Evolutionary conservation across 225 moss, liverwort and hornwort genomes (phyloP).

Genomic region (Bryum argenteum): DNA sequence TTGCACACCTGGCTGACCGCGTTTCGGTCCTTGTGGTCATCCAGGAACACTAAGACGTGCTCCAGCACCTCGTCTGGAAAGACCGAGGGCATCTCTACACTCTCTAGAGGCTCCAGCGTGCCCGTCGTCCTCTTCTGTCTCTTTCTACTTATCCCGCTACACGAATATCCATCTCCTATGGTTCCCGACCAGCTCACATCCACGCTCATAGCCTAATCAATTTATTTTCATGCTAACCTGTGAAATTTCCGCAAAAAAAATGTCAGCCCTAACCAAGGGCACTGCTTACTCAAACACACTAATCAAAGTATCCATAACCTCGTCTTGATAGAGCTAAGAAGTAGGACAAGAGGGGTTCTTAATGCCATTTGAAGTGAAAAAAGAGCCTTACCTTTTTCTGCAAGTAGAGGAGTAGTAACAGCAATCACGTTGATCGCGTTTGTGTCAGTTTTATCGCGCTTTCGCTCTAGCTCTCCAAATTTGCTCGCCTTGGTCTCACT

Average conservation of each 20-base stretch:
- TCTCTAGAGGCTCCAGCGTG: constrained; percentile 32
- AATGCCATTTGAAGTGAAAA: background rate
- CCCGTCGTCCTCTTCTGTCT: constrained; percentile 10
- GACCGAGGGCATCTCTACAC: constrained; percentile 92
- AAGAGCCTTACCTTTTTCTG: constrained; percentile 2
- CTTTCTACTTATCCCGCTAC: constrained; percentile 21
- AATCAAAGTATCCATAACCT: background rate
- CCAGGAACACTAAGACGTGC: constrained; percentile 85
- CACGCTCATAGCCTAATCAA: too few relatives aligned
- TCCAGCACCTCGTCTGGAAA: constrained; percentile 99
- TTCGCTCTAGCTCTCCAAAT: too few relatives aligned
- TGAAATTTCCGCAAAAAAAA: too few relatives aligned
- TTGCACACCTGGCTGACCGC: constrained; percentile 85
- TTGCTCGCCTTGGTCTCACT: background rate
- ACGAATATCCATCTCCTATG: too few relatives aligned
- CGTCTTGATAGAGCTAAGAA: too few relatives aligned
- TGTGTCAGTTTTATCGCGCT: background rate
- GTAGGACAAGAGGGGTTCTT: background rate
- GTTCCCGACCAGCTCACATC: too few relatives aligned
- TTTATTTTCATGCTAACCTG: too few relatives aligned
- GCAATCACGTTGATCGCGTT: background rate
- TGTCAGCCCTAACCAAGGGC: too few relatives aligned
- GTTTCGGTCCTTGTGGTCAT: constrained; percentile 84
- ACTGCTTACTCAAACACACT: too few relatives aligned
- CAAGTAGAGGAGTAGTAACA: background rate